Conservation (phyloP, 805 yeast species). For the Wickerhamiella qilinensis region DNA sequence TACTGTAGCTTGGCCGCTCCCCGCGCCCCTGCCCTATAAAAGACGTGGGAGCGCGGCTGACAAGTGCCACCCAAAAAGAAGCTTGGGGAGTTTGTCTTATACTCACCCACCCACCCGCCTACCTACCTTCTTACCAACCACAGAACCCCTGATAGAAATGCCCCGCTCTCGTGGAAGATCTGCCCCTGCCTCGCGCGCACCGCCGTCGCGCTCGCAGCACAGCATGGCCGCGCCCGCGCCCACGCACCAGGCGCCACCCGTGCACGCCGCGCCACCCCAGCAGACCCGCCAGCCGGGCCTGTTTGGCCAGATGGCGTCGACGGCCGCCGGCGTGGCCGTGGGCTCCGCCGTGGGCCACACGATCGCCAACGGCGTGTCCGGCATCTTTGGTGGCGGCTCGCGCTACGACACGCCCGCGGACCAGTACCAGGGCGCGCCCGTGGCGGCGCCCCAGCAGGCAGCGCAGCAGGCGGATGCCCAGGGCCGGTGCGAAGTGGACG, state of each 20-base stretch:
- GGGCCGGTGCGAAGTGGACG: constrained; percentile 72
- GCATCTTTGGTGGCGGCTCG: constrained; percentile 72
- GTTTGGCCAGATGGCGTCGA: constrained; percentile 93
- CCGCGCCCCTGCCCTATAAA: no score
- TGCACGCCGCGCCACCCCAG: constrained; percentile 33
- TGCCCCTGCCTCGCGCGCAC: constrained; percentile 13
- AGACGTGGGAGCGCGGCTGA: no score
- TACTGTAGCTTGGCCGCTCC: no score
- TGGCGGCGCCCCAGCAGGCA: constrained; percentile 20
- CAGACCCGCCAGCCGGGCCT: constrained; percentile 51
- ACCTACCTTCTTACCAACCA: no score
- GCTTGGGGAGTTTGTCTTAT: no score
- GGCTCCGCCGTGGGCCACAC: constrained; percentile 97
- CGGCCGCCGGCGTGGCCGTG: constrained; percentile 99
- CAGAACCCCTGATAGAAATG: no score
- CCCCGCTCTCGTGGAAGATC: constrained; percentile 32
- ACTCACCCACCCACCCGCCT: no score
- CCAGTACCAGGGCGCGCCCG: constrained; percentile 31
- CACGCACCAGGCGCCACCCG: constrained; percentile 27
- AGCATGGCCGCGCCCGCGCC: constrained; percentile 47
- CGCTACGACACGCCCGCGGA: constrained; percentile 30
- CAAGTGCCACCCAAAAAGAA: no score
- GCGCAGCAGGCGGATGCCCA: constrained; percentile 26
- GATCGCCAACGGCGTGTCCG: constrained; percentile 82
- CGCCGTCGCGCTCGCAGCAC: constrained; percentile 18